phyloP scores from a whole-genome alignment of 805 yeast species.

The Saccharomyces mikatae region DNA sequence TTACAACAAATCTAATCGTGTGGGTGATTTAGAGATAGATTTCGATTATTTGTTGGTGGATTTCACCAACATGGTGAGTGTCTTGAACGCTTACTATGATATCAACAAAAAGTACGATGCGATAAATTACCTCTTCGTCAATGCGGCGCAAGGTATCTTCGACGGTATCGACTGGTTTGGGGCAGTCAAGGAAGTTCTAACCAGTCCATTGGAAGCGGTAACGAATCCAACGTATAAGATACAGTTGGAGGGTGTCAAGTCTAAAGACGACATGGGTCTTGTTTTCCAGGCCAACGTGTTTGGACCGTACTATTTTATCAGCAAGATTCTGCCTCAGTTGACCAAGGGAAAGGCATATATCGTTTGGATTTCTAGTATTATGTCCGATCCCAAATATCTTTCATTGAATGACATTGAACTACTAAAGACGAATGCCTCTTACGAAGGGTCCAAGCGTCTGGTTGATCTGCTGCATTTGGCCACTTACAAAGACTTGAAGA shows the following conservation, averaged over 20 bases:
- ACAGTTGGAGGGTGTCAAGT: constrained; percentile 69
- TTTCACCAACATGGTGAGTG: constrained; percentile 81
- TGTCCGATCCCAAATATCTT: constrained; percentile 68
- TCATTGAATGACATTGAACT: constrained; percentile 72
- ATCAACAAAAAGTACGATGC: constrained; percentile 52
- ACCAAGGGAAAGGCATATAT: constrained; percentile 50
- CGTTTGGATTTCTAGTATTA: constrained; percentile 79
- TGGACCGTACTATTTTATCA: constrained; percentile 83
- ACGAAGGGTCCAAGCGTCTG: constrained; percentile 86
- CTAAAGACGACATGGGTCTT: constrained; percentile 73
- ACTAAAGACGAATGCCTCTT: constrained; percentile 53
- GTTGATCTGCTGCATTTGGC: constrained; percentile 78
- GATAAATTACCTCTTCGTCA: constrained; percentile 73
- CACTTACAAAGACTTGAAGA: constrained; percentile 44
- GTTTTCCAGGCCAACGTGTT: constrained; percentile 95
- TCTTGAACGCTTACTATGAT: constrained; percentile 66
- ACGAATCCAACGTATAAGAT: constrained; percentile 82
- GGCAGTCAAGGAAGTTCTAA: constrained; percentile 59
- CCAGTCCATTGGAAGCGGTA: constrained; percentile 70
- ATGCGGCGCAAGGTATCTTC: constrained; percentile 86
- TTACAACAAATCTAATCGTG: constrained; percentile 37
- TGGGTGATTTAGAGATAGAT: constrained; percentile 46
- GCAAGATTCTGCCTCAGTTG: constrained; percentile 52
- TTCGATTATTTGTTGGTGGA: constrained; percentile 88
- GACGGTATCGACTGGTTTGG: constrained; percentile 80